Conservation (phyloP, 331 rosid genomes). For the Malus hybrid region DNA sequence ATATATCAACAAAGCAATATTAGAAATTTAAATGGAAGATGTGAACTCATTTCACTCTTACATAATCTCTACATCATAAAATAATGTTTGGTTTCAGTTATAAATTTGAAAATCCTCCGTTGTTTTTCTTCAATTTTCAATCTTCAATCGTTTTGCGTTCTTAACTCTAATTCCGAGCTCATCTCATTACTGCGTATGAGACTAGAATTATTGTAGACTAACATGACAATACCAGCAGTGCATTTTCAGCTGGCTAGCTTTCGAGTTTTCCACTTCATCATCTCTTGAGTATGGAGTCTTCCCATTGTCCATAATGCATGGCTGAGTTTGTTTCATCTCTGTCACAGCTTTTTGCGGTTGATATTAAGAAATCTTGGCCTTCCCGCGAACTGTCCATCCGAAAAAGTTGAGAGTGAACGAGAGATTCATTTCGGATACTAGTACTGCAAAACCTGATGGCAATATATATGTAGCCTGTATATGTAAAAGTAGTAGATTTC, state of each 20-base stretch:
- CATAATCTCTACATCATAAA: too few species aligned
- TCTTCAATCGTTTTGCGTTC: too few species aligned
- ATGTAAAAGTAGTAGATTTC: background rate
- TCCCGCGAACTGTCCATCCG: background rate
- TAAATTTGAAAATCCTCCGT: too few species aligned
- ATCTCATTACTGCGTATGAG: too few species aligned
- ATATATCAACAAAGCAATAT: too few species aligned
- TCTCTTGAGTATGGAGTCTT: background rate
- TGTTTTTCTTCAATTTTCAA: too few species aligned
- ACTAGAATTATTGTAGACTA: background rate
- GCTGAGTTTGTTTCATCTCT: background rate
- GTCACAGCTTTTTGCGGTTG: background rate
- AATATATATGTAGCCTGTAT: background rate
- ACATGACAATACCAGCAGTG: background rate
- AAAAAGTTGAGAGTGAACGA: background rate
- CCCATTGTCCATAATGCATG: background rate
- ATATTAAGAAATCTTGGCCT: background rate
- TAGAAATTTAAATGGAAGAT: too few species aligned
- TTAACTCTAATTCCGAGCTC: too few species aligned
- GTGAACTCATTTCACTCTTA: too few species aligned
- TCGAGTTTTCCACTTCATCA: background rate
- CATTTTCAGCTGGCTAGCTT: background rate
- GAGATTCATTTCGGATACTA: background rate
- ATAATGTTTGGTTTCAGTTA: too few species aligned
- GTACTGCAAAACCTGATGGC: background rate